Conservation (phyloP, 2,329 filamentous ascomycete species). For the Chaetomium sp. region DNA sequence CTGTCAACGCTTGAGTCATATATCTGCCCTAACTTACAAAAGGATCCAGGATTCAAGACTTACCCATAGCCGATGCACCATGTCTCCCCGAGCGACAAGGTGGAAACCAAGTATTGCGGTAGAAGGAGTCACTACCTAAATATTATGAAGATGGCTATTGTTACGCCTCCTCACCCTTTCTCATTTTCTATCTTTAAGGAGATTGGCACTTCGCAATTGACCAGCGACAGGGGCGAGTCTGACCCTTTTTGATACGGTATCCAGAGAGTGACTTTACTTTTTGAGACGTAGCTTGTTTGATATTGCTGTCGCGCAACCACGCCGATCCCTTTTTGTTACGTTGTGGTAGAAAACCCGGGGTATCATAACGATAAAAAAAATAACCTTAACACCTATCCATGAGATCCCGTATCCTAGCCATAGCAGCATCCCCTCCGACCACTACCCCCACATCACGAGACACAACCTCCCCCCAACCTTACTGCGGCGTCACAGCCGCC, state of each 20-base stretch:
- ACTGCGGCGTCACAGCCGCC: conserved; percentile 39
- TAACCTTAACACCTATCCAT: conserved; percentile 16
- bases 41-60: too few relatives aligned
- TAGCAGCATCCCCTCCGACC: neutral
- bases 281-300: neutral
- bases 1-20: too few relatives aligned
- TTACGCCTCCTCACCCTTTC: too few relatives aligned
- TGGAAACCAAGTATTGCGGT: neutral
- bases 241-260: too few relatives aligned
- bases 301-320: neutral
- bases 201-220: neutral
- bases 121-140: neutral
- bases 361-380: conserved; percentile 23
- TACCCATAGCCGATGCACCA: too few relatives aligned
- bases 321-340: neutral
- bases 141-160: neutral
- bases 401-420: neutral
- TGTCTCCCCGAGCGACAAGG: too few relatives aligned
- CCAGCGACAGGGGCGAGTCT: neutral
- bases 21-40: too few relatives aligned
- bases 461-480: neutral
- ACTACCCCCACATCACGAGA: neutral
- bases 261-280: neutral
- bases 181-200: too few relatives aligned
- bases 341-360: conserved; percentile 14